phyloP scores from a whole-genome alignment of 257 asterid species.

The Craterostigma plantagineum region DNA sequence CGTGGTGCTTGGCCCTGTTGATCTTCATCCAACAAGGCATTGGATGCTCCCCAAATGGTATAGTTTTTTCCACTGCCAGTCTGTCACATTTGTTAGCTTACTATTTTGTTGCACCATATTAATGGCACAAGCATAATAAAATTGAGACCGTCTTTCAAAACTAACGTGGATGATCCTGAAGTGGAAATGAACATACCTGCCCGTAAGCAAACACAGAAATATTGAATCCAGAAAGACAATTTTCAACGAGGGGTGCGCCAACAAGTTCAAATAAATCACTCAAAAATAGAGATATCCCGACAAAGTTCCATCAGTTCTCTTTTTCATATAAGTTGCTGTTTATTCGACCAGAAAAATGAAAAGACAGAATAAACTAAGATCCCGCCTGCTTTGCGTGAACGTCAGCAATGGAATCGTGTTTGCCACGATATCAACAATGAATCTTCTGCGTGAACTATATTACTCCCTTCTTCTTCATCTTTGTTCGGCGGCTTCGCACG shows the following conservation, averaged over 20 bases:
- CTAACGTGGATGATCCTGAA: neutral
- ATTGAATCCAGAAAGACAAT: conserved; percentile 94
- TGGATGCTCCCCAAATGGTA: conserved; percentile 98
- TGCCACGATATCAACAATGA: conserved; percentile 67
- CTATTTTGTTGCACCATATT: neutral
- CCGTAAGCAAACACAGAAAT: conserved; percentile 98
- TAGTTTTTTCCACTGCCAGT: conserved; percentile 98
- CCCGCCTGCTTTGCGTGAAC: conserved; percentile 64
- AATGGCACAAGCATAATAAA: neutral
- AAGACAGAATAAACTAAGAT: neutral
- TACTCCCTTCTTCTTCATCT: conserved; percentile 63
- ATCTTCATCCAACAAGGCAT: conserved; percentile 61
- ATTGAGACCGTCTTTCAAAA: neutral
- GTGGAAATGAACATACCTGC: conserved; percentile 36
- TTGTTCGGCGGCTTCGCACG: conserved; percentile 77
- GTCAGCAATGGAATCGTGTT: conserved; percentile 74
- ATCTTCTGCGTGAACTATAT: conserved; percentile 44
- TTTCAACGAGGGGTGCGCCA: conserved; percentile 92
- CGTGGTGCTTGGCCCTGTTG: conserved; percentile 94
- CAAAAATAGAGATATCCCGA: conserved; percentile 26
- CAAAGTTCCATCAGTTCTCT: conserved; percentile 7
- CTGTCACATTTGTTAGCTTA: conserved; percentile 15
- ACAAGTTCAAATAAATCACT: conserved; percentile 74
- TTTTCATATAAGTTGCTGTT: neutral
- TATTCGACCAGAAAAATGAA: neutral